phyloP scores from a whole-genome alignment of 352 stramenopile species.

The Pythium brachiatum region DNA sequence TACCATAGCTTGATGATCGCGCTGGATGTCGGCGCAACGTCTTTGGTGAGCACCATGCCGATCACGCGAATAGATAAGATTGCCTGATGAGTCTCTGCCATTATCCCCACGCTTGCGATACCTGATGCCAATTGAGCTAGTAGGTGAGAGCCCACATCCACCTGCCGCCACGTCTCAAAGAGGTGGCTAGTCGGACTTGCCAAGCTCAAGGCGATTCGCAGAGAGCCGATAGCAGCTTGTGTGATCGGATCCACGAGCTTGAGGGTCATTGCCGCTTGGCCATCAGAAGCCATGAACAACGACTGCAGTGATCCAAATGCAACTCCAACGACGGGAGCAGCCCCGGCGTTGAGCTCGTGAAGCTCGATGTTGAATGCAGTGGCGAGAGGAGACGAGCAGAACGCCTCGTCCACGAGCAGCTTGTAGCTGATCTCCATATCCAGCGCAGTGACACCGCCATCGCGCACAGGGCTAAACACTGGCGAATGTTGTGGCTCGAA shows the following conservation, averaged over 20 bases:
- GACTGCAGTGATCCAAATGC: constrained; percentile 7
- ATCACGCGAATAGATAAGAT: constrained; percentile 6
- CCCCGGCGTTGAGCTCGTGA: constrained; percentile 13
- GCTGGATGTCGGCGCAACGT: background rate
- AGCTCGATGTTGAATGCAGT: constrained; percentile 27
- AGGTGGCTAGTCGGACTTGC: background rate
- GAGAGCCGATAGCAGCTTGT: constrained; percentile 10
- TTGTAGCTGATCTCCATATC: constrained; percentile 41
- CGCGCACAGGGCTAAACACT: constrained; percentile 10
- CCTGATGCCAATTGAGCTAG: background rate
- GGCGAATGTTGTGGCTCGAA: constrained; percentile 41
- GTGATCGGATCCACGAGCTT: constrained; percentile 24
- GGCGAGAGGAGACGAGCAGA: constrained; percentile 23
- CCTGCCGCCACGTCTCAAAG: background rate
- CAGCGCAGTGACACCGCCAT: background rate
- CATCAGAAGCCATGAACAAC: constrained; percentile 26
- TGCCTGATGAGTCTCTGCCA: background rate
- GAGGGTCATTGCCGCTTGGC: constrained; percentile 2
- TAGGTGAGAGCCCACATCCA: background rate
- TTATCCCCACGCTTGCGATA: background rate
- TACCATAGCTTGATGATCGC: constrained; percentile 1
- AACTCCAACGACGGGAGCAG: constrained; percentile 14
- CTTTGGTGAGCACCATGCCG: background rate
- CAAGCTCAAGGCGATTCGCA: constrained; percentile 14
- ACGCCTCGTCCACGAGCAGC: constrained; percentile 22